These are phyloP conservation scores for Populus deltoides DNA, from an alignment of 345 rosid species.

Conservation along the genomic window DNA sequence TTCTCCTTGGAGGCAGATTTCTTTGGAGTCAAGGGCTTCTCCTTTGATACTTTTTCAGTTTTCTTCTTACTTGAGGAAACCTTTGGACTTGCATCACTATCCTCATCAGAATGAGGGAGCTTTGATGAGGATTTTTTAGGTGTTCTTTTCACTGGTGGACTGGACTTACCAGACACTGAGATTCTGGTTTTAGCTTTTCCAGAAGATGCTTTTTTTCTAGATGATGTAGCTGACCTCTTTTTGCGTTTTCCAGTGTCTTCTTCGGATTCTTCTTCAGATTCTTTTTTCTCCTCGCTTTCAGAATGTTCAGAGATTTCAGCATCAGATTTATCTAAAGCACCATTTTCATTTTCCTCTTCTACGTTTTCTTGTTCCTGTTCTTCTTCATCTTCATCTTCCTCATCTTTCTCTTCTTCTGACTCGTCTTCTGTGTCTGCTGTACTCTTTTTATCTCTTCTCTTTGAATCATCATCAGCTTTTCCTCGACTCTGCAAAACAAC, in stretches of 20 bases:
- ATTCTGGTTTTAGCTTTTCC: slow-evolving; percentile 53
- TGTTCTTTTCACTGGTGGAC: slow-evolving; percentile 48
- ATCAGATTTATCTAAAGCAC: slow-evolving; percentile 62
- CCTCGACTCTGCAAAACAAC: slow-evolving; percentile 47
- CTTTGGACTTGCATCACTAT: slow-evolving; percentile 55
- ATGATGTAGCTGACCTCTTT: slow-evolving; percentile 38
- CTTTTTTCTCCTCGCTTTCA: slow-evolving; percentile 65
- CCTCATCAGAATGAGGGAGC: slow-evolving; percentile 48
- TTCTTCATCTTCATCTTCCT: slow-evolving; percentile 12
- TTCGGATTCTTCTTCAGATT: slow-evolving; percentile 71
- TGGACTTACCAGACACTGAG: slow-evolving; percentile 30
- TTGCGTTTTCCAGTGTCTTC: slow-evolving; percentile 61
- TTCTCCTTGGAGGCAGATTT: slow-evolving; percentile 69
- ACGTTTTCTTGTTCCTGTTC: slow-evolving; percentile 41
- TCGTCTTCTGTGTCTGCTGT: slow-evolving; percentile 49
- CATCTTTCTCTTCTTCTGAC: slow-evolving; percentile 55
- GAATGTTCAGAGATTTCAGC: slow-evolving; percentile 49
- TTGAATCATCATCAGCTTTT: slow-evolving; percentile 53
- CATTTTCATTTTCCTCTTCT: slow-evolving; percentile 52
- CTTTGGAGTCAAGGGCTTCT: slow-evolving; percentile 43
- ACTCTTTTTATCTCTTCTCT: slow-evolving; percentile 31
- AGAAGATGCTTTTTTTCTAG: slow-evolving; percentile 51
- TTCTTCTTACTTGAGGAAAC: slow-evolving; percentile 58
- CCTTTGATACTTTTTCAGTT: slow-evolving; percentile 33
- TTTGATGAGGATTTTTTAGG: slow-evolving; percentile 50